Conservation (phyloP, 2,329 filamentous ascomycete species). For the Didymella glomerata region DNA sequence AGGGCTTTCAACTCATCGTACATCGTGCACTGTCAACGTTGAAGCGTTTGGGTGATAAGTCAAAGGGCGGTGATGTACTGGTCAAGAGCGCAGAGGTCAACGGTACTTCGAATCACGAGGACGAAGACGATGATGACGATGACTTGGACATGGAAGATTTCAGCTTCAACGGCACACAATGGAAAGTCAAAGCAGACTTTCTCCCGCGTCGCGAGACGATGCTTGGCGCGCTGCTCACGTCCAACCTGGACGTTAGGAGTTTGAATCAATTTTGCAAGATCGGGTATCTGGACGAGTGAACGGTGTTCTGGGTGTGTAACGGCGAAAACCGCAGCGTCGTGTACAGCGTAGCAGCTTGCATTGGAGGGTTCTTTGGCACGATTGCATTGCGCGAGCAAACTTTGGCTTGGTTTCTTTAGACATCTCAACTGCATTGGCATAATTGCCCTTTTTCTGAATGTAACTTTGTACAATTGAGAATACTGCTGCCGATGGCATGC, state of each 20-base stretch:
- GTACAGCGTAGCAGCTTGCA: conserved; percentile 23
- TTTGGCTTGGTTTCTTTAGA: conserved; percentile 15
- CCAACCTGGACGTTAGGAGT: conserved; percentile 54
- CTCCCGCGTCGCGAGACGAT: conserved; percentile 57
- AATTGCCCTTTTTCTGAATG: conserved; percentile 9
- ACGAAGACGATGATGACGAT: conserved; percentile 40
- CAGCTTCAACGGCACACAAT: conserved; percentile 41
- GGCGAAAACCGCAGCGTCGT: conserved; percentile 19
- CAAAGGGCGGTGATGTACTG: conserved; percentile 45
- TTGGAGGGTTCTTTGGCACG: conserved; percentile 17
- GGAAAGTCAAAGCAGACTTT: conserved; percentile 52
- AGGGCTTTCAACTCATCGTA: conserved; percentile 52
- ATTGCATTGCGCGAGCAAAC: conserved; percentile 13
- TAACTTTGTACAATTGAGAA: conserved; percentile 14
- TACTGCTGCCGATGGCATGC: conserved; percentile 2
- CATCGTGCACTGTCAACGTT: conserved; percentile 59
- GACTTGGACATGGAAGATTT: conserved; percentile 47
- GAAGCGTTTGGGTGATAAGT: conserved; percentile 57
- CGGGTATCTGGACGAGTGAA: conserved; percentile 48
- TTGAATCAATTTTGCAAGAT: conserved; percentile 53
- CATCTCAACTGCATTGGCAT: conserved; percentile 17
- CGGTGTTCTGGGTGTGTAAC: conserved; percentile 9
- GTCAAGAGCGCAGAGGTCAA: conserved; percentile 42
- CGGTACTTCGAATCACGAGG: conserved; percentile 37
- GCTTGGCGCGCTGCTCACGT: conserved; percentile 57